These are phyloP conservation scores for Lepidium sativum DNA, from an alignment of 345 rosid genomes.

Conservation along the genomic window DNA sequence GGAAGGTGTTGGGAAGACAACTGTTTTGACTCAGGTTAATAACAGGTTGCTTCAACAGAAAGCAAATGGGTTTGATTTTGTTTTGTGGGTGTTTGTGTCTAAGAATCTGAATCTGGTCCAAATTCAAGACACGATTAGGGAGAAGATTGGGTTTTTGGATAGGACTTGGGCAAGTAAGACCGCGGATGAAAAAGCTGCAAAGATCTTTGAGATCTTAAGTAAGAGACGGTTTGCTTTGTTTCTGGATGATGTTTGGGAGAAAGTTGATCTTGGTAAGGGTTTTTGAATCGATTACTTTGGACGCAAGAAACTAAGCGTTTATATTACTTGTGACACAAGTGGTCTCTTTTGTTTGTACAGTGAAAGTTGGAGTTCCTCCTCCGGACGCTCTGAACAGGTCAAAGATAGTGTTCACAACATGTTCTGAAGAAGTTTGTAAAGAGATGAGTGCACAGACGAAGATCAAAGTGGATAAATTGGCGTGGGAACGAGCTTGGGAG, in stretches of 20 bases:
- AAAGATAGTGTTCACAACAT: constrained; percentile 26
- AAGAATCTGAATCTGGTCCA: constrained; percentile 20
- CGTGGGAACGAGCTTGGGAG: constrained; percentile 25
- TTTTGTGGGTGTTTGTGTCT: constrained; percentile 33
- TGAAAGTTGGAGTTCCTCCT: constrained; percentile 24
- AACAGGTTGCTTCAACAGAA: constrained; percentile 25
- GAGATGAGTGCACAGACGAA: constrained; percentile 28
- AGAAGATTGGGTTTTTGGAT: constrained; percentile 27
- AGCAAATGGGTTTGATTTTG: constrained; percentile 23
- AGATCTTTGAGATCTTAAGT: constrained; percentile 31
- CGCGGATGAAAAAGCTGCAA: constrained; percentile 19
- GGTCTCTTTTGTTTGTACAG: neutral
- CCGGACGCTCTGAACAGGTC: constrained; percentile 21
- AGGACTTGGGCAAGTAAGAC: constrained; percentile 27
- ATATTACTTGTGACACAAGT: neutral
- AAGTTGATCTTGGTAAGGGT: constrained; percentile 26
- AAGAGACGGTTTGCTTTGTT: constrained; percentile 31
- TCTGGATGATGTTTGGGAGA: constrained; percentile 36
- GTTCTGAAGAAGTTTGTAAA: constrained; percentile 26
- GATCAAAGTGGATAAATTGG: constrained; percentile 26
- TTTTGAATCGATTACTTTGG: neutral
- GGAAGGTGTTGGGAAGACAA: constrained; percentile 37
- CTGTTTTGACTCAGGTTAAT: constrained; percentile 33
- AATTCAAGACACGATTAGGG: constrained; percentile 30
- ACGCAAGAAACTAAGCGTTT: neutral